Conservation (phyloP, 2,329 filamentous ascomycete genomes). For the Tolypocladium endophyticum region DNA sequence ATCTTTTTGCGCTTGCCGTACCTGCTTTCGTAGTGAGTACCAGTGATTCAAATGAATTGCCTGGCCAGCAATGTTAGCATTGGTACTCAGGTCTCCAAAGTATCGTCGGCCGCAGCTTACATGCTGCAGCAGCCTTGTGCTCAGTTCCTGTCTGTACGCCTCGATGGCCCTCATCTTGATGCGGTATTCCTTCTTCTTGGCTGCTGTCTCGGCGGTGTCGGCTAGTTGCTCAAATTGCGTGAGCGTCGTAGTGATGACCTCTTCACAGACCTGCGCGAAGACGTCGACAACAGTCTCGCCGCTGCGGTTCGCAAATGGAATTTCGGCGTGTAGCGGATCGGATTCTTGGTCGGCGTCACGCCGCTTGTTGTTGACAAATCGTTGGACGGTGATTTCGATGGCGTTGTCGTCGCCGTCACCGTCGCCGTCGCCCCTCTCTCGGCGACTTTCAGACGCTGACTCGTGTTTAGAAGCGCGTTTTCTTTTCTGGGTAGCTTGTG, state of each 20-base stretch:
- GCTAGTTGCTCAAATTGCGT: slow-evolving; percentile 32
- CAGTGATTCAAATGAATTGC: slow-evolving; percentile 50
- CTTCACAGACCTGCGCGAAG: slow-evolving; percentile 49
- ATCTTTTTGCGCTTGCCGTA: slow-evolving; percentile 46
- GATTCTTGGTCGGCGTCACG: slow-evolving; percentile 28
- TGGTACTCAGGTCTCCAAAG: background rate
- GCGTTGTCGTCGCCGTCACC: slow-evolving; percentile 14
- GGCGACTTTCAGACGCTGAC: slow-evolving; percentile 8
- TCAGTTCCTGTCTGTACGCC: slow-evolving; percentile 47
- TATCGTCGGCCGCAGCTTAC: slow-evolving; percentile 25
- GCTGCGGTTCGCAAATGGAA: slow-evolving; percentile 40
- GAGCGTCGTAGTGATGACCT: slow-evolving; percentile 43
- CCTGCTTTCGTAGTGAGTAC: slow-evolving; percentile 45
- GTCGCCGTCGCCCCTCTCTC: slow-evolving; percentile 11
- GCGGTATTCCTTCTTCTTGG: slow-evolving; percentile 40
- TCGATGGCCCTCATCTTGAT: slow-evolving; percentile 47
- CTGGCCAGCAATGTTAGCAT: slow-evolving; percentile 18
- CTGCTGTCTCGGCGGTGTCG: slow-evolving; percentile 27
- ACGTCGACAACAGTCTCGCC: slow-evolving; percentile 55
- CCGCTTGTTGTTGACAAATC: slow-evolving; percentile 40
- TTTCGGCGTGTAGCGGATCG: slow-evolving; percentile 37
- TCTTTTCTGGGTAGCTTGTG: background rate
- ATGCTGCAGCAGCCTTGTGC: slow-evolving; percentile 45
- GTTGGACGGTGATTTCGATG: slow-evolving; percentile 49
- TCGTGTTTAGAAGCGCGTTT: slow-evolving; percentile 3